phyloP scores from a whole-genome alignment of 148 eudicot genomes.

The Rhododendron ovatum region DNA sequence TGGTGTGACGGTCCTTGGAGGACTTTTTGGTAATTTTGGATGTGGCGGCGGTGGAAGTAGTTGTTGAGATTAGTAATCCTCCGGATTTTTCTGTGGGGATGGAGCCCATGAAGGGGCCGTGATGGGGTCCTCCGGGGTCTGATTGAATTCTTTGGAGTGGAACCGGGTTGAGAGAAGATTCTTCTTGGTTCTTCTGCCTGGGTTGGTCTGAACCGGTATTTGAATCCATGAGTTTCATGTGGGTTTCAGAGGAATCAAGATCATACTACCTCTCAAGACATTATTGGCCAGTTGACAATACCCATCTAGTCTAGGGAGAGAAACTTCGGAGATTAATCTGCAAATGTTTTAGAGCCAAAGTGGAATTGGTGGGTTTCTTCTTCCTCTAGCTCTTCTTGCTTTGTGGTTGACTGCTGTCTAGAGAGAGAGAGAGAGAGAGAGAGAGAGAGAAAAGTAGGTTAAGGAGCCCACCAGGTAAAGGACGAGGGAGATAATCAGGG shows the following conservation, averaged over 20 bases:
- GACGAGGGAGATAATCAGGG: neutral
- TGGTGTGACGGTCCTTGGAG: constrained; percentile 40
- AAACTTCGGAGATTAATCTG: neutral
- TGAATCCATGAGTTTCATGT: neutral
- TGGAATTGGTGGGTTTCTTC: neutral
- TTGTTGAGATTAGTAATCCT: neutral
- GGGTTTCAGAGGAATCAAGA: neutral
- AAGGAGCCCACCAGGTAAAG: neutral
- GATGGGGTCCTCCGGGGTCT: neutral
- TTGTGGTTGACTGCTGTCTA: neutral
- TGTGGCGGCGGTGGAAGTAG: neutral
- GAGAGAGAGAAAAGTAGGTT: neutral
- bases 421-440: neutral
- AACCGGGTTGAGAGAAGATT: neutral
- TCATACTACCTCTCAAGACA: neutral
- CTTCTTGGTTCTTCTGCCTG: neutral
- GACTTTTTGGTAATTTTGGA: constrained; percentile 24
- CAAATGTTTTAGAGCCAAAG: neutral
- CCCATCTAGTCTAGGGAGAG: neutral
- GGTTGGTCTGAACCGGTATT: constrained; percentile 4
- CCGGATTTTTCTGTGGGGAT: constrained; percentile 14
- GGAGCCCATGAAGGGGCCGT: constrained; percentile 26
- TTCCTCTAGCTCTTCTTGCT: neutral
- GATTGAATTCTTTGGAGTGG: neutral
- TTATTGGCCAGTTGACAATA: neutral